These are phyloP conservation scores for Emergomyces orientalis DNA, from an alignment of 2,329 filamentous ascomycete genomes.

Conservation along the genomic window DNA sequence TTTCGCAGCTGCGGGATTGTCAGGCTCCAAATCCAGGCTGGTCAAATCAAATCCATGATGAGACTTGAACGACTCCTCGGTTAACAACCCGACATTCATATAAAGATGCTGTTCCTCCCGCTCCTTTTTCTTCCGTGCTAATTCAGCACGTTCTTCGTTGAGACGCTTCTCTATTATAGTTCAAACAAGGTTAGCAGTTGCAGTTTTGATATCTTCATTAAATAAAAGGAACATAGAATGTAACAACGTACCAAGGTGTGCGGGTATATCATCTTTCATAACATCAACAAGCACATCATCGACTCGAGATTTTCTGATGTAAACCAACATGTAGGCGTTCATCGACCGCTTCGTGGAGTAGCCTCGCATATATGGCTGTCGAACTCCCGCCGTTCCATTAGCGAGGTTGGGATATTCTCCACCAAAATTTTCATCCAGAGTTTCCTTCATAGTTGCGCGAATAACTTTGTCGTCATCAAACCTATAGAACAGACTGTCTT, in stretches of 20 bases:
- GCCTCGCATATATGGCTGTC: conserved; percentile 56
- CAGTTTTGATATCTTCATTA: conserved; percentile 2
- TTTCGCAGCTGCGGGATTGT: conserved; percentile 61
- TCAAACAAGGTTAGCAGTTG: conserved; percentile 18
- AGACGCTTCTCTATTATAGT: conserved; percentile 54
- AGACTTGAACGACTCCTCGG: conserved; percentile 67
- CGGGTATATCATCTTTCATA: conserved; percentile 66
- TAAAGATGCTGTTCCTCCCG: conserved; percentile 91
- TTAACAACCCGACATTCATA: conserved; percentile 72
- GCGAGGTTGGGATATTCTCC: conserved; percentile 61
- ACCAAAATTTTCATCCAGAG: conserved; percentile 92
- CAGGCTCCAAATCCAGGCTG: conserved; percentile 51
- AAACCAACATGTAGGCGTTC: conserved; percentile 99
- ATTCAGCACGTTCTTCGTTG: conserved; percentile 67
- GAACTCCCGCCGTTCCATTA: conserved; percentile 49
- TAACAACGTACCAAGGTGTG: conserved; percentile 59
- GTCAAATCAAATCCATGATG: conserved; percentile 81
- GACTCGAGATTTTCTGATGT: conserved; percentile 79
- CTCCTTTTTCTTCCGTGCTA: conserved; percentile 73
- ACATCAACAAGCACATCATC: conserved; percentile 72
- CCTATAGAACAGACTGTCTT: conserved; percentile 90
- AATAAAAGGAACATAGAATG: neutral
- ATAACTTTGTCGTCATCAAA: conserved; percentile 97
- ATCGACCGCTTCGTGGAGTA: conserved; percentile 59
- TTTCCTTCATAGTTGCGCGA: conserved; percentile 82